Conservation (phyloP, 2,329 filamentous ascomycete species). For the Exophiala oligosperma region DNA sequence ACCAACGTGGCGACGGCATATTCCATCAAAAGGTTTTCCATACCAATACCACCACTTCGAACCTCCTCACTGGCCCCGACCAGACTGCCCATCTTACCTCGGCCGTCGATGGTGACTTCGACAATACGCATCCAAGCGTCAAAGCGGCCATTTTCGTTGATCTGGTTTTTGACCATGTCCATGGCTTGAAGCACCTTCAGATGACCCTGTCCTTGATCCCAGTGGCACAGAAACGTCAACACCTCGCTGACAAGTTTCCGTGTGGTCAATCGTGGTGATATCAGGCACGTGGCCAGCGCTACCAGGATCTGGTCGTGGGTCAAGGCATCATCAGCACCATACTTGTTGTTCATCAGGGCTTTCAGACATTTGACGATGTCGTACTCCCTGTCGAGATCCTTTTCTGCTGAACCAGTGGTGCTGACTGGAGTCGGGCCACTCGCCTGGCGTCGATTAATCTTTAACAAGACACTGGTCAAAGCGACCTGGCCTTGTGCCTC, state of each 20-base stretch:
- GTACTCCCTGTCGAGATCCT: constrained; percentile 87
- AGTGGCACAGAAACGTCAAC: constrained; percentile 92
- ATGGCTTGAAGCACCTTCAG: constrained; percentile 90
- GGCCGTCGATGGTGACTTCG: constrained; percentile 92
- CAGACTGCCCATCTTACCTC: constrained; percentile 97
- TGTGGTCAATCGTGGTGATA: constrained; percentile 85
- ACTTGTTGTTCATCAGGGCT: constrained; percentile 98
- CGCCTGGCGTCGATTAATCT: constrained; percentile 85
- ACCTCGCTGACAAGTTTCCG: constrained; percentile 95
- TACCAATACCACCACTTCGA: constrained; percentile 91
- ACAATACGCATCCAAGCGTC: constrained; percentile 99
- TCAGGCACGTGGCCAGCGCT: constrained; percentile 80
- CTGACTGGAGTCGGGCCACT: constrained; percentile 68
- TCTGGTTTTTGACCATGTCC: constrained; percentile 83
- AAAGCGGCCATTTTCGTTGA: constrained; percentile 91
- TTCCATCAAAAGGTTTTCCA: constrained; percentile 99
- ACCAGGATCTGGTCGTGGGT: constrained; percentile 87
- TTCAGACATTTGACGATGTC: constrained; percentile 98
- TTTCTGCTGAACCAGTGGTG: constrained; percentile 62
- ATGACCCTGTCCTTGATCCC: constrained; percentile 85
- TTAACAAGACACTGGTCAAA: constrained; percentile 86
- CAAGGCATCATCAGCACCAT: constrained; percentile 93
- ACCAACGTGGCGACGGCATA: constrained; percentile 94
- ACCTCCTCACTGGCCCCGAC: constrained; percentile 96
- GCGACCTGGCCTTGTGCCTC: constrained; percentile 97